Base-by-base conservation (phyloP, 768 basidiomycete species). In the Lactifluus hygrophoroides region DNA sequence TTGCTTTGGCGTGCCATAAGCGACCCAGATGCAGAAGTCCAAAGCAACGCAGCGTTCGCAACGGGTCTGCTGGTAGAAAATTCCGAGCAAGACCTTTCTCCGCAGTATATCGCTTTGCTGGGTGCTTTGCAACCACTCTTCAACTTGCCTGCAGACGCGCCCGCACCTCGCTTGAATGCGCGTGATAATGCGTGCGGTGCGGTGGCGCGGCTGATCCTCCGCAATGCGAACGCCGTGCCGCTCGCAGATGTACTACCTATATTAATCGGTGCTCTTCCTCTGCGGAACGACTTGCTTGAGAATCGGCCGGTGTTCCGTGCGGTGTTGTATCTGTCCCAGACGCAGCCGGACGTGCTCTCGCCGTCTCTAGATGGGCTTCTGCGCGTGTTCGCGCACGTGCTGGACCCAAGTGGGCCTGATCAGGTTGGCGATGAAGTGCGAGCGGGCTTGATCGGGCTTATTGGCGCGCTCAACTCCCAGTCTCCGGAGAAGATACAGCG, bases 161-260 rank as follows among this genome's bases (percentile, higher is more conserved):
- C 84, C n/a, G 68, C 81, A 6, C 73, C 88, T 7, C 77, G 76
- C 44, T 72, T 91, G 61, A 94, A 94, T 69, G 94, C 94, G 19
- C 86, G 86, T 62, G 96, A 99, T 73, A 99, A 99, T 70, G 96
- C 96, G n/a, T 82, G 87, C 8, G 96, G 96, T 44, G 90, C 94
- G 25, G 89, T 98, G 52, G 84, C 84, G 5, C 86, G 96, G 16
- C 79, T 98, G 69, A 87, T 98, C 68, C 69, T 83, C 66, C 87
- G 87, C 68, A 94, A 93, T 71, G 73, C 79, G 4, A 69, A 75
- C 13, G 91, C 86, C 14, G 73, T 98, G 17, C 95, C 95, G 25
- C 83, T 97, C 38, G 90, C 93, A 51, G 86, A 92, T 71, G 92
- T 96, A 51, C 80, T 97, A 11, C 92, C 93, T 2, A 77, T 90